Evolutionary conservation across 2,329 filamentous ascomycete genomes (phyloP), one percentile per base, ranked within the genome.

Genomic region (Bipolaris sorokiniana): DNA sequence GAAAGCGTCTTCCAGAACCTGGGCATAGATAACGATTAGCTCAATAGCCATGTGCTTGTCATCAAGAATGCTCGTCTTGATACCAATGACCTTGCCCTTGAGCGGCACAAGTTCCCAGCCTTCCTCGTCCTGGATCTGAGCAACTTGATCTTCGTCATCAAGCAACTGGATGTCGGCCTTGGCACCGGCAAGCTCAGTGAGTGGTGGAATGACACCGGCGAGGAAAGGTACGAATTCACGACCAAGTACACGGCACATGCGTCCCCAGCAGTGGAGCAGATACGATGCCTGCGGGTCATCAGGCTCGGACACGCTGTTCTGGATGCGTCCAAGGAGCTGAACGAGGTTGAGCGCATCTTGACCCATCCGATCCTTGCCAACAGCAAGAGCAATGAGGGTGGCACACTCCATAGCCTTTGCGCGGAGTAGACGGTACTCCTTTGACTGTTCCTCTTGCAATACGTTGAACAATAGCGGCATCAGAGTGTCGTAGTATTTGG

Each of bases 11-110:
- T 97, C 92, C n/a, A 99, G 84, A 23, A 97, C 93, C 75, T 97
- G 92, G 1, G 95, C 94, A 73, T 99, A 99, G 61, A 99, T 94
- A 45, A 96, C 93, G 59, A 99, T 90, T 51, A 99, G 87, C 79
- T 99, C 95, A 64, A 99, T 98, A n/a, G 95, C 95, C 86, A 97
- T 97, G 77, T 98, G 93, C 82, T 99, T 99, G 79, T 99, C 95
- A 70, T 99, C 95, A 77, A 99, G 88, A 9, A 90, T 91, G 76
- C 92, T 97, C 7, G 95, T 99, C 80, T 93, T 92, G 80, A 99
- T 99, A 63, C 95, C 95, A 71, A 99, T 97, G 78, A 97, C 91
- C 82, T 98, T 98, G 65, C 95, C 95, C 79, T 97, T 97, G 54
- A 99, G 84, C 7, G 95, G 95, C 15, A 99, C 92, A 65, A 99